Evolutionary conservation across 441 rosid genomes (phyloP), one percentile per base, ranked within the genome.

Genomic region (Eruca vesicaria): DNA sequence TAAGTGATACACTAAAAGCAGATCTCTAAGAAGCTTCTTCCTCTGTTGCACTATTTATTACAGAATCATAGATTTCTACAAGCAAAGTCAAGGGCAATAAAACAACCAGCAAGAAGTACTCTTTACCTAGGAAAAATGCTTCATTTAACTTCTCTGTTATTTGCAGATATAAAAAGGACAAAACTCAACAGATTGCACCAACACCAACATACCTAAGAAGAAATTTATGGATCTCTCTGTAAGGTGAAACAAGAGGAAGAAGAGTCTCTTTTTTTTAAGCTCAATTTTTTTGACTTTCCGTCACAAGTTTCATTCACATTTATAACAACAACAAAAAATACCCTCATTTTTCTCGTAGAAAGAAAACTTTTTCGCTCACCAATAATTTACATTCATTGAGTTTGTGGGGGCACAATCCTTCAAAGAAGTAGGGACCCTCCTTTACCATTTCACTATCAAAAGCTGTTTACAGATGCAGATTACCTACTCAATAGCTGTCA

Each of bases 321-420:
- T 69, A 76, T 69, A 76, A 50, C 45, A 75, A 53, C 20, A 68
- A 2, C 33, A 57, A 48, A 69, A 55, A 70, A 76, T 12, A 43
- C 70, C 69, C 60, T 71, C 18, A 26, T 3, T 50, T 58, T 58
- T 57, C 15, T 23, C 62, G 29, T 58, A 58, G 36, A 21, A 20
- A 55, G 21, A n/a, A 66, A 71, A 72, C 19, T 29, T 75, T 73
- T 69, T 57, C 9, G 36, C 68, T 67, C 72, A 74, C 61, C 88
- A 82, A 87, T 83, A 84, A 86, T 86, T 81, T 79, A 71, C 77
- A 75, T 21, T 65, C 61, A 62, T 69, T 68, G 65, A 18, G 73
- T 35, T 73, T 65, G 75, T 69, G 78, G 77, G 78, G 77, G 78
- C 63, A 69, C 68, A 55, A 36, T 32, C 74, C 53, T 73, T 38